These are phyloP conservation scores for Hippophae rhamnoides DNA, from an alignment of 306 rosid genomes.

Conservation along the genomic window DNA sequence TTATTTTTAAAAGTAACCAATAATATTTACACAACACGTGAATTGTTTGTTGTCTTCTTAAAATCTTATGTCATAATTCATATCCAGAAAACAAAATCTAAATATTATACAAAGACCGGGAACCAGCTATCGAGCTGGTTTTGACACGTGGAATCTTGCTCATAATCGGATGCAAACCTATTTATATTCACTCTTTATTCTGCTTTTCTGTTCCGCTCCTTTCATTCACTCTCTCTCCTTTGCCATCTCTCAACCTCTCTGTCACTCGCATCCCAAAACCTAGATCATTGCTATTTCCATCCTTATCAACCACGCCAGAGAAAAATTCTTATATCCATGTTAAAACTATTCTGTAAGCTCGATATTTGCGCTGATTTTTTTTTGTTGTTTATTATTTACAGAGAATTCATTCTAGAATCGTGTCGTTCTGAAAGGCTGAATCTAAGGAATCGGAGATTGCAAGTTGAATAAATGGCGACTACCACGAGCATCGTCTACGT, in stretches of 20 bases:
- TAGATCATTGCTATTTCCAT: conserved; percentile 10
- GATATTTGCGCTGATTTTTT: too few relatives aligned
- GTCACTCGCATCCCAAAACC: conserved; percentile 7
- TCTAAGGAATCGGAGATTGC: conserved; percentile 14
- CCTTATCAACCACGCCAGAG: conserved; percentile 14
- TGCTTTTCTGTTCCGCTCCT: conserved; percentile 48
- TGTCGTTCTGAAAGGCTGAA: background rate
- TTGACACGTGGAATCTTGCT: conserved; percentile 51
- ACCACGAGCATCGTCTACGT: conserved; percentile 78
- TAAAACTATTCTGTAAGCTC: background rate
- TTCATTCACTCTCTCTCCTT: conserved; percentile 21
- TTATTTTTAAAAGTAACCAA: too few relatives aligned
- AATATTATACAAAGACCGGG: too few relatives aligned
- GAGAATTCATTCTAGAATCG: conserved; percentile 6
- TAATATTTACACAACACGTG: too few relatives aligned
- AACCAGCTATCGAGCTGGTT: conserved; percentile 16
- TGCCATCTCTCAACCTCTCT: conserved; percentile 12
- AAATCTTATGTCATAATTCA: too few relatives aligned
- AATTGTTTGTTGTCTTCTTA: too few relatives aligned
- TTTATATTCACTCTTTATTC: conserved; percentile 91
- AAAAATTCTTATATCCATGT: conserved; percentile 20
- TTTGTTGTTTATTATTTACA: conserved; percentile 5
- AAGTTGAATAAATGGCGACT: conserved; percentile 37
- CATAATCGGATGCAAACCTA: conserved; percentile 97
- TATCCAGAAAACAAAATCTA: too few relatives aligned